A percentile compares a stretch with the other conserved stretches of the same genome.
Conservation (phyloP, 352 stramenopile species). For the Pseudoperonospora humuli region DNA sequence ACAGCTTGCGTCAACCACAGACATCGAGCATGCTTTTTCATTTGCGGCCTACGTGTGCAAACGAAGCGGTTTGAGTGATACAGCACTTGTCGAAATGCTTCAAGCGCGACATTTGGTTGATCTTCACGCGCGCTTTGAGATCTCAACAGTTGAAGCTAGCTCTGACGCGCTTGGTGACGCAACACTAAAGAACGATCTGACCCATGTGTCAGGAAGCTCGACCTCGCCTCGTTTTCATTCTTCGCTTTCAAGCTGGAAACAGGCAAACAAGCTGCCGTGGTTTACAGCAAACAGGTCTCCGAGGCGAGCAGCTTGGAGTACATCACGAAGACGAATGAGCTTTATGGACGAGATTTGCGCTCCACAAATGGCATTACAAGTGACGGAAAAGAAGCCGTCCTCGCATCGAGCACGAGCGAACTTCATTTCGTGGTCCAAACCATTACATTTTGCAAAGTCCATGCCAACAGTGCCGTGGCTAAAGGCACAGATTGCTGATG, state of each 20-base stretch:
- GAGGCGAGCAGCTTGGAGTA: slow-evolving; percentile 20
- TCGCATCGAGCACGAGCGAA: slow-evolving; percentile 24
- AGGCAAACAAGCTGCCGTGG: slow-evolving; percentile 13
- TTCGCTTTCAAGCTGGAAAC: slow-evolving; percentile 16
- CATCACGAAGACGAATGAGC: slow-evolving; percentile 55
- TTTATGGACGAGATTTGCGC: slow-evolving; percentile 32
- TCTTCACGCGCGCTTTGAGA: slow-evolving; percentile 57
- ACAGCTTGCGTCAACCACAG: slow-evolving; percentile 44
- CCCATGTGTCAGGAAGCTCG: slow-evolving; percentile 2
- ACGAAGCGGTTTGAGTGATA: slow-evolving; percentile 71
- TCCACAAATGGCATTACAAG: slow-evolving; percentile 7
- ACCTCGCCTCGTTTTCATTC: slow-evolving; percentile 27
- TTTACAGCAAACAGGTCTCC: slow-evolving; percentile 10
- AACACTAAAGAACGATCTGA: slow-evolving; percentile 2
- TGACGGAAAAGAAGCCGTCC: slow-evolving; percentile 15
- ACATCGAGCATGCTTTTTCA: slow-evolving; percentile 81
- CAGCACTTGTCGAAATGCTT: slow-evolving; percentile 78
- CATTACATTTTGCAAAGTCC: slow-evolving; percentile 30
- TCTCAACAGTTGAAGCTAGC: slow-evolving; percentile 28
- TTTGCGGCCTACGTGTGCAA: slow-evolving; percentile 82
- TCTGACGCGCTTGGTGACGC: slow-evolving; percentile 3
- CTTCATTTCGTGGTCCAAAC: slow-evolving; percentile 40
- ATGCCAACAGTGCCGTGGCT: slow-evolving; percentile 48
- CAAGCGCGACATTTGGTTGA: slow-evolving; percentile 77
- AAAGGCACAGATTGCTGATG: slow-evolving; percentile 76